Evolutionary conservation across 202 grass and related monocot genomes (phyloP).

Genomic region (Bolboschoenoplectus hybrid): DNA sequence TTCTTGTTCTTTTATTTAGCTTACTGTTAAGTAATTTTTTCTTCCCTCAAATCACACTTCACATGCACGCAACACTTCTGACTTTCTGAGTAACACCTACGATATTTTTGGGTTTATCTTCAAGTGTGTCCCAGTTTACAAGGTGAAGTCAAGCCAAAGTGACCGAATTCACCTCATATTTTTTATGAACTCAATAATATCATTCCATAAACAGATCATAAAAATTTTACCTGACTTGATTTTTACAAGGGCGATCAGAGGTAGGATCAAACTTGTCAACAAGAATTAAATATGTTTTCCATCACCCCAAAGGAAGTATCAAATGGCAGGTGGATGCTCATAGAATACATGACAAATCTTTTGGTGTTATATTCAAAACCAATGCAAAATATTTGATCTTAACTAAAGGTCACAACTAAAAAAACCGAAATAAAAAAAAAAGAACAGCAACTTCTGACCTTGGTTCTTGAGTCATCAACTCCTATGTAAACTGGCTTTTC

Average conservation of each 20-base stretch:
- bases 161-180: neutral
- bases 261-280: neutral
- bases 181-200: slow-evolving; percentile 2
- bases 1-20: neutral
- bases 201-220: neutral
- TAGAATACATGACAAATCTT: neutral
- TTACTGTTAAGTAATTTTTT: neutral
- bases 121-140: neutral
- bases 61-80: neutral
- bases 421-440: neutral
- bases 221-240: neutral
- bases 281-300: neutral
- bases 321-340: neutral
- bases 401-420: neutral
- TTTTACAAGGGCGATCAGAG: neutral
- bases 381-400: neutral
- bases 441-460: slow-evolving; percentile 51
- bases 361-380: neutral
- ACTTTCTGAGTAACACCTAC: neutral
- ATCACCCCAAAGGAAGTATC: neutral
- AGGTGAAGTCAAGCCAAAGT: neutral
- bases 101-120: neutral
- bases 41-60: neutral
- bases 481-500: slow-evolving; percentile 84
- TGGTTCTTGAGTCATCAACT: slow-evolving; percentile 86